Percentiles rank a stretch among this genome's conserved stretches.
These are phyloP conservation scores for Penicillium angulare DNA, from an alignment of 495 filamentous ascomycete species.

Conservation along the genomic window DNA sequence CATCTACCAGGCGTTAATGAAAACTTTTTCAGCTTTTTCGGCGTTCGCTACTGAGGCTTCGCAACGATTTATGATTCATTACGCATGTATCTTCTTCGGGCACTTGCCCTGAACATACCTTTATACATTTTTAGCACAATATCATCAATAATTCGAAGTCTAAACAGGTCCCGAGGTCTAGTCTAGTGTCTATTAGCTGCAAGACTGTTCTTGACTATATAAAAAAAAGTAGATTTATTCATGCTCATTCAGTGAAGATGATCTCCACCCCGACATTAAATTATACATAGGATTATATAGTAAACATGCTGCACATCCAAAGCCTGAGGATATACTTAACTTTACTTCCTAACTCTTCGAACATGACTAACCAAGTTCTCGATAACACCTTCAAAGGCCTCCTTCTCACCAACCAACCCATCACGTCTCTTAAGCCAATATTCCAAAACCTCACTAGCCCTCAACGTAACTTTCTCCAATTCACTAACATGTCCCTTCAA, in stretches of 20 bases:
- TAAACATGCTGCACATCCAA: background rate
- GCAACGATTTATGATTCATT: background rate
- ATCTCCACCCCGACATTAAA: slow-evolving; percentile 19
- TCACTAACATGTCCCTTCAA: slow-evolving; percentile 69
- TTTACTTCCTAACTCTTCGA: slow-evolving; percentile 73
- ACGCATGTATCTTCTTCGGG: background rate
- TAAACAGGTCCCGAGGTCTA: no score
- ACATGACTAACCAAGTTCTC: slow-evolving; percentile 97
- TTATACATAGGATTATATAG: slow-evolving; percentile 21
- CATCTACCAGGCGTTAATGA: background rate
- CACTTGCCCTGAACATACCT: no score
- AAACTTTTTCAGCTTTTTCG: background rate
- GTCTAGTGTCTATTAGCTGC: no score
- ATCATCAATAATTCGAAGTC: no score
- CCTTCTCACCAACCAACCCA: slow-evolving; percentile 82
- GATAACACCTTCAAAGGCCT: slow-evolving; percentile 96
- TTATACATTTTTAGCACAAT: no score
- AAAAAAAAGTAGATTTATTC: background rate
- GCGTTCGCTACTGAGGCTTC: background rate
- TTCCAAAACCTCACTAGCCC: slow-evolving; percentile 74
- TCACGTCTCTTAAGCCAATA: slow-evolving; percentile 88
- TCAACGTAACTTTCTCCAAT: slow-evolving; percentile 63
- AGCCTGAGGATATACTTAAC: background rate
- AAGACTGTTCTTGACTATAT: background rate
- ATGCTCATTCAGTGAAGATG: slow-evolving; percentile 9